A percentile compares a stretch with the other conserved stretches of the same genome.
These are phyloP conservation scores for Lachnellula cervina DNA, from an alignment of 2,329 filamentous ascomycete genomes.

Conservation along the genomic window DNA sequence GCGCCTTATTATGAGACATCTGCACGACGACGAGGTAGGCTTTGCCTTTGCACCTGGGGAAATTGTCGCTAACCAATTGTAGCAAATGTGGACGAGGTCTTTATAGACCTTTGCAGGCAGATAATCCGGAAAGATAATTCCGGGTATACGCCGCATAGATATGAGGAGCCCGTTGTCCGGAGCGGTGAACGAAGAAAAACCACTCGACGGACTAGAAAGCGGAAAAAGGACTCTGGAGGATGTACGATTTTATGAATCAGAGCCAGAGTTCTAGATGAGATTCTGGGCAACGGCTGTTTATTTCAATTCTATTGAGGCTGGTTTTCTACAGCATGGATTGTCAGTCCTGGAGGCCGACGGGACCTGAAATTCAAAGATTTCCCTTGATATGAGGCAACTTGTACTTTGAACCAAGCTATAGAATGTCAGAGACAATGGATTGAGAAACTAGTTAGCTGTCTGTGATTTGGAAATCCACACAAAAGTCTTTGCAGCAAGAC, in stretches of 20 bases:
- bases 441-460: too few species aligned
- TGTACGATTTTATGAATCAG: conserved; percentile 13
- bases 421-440: too few species aligned
- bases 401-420: too few species aligned
- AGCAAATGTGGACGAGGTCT: conserved; percentile 68
- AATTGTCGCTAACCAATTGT: neutral
- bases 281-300: neutral
- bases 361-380: neutral
- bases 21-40: conserved; percentile 50
- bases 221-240: conserved; percentile 1
- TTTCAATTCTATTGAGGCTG: neutral
- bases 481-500: too few species aligned
- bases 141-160: neutral
- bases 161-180: neutral
- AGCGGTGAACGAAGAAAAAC: neutral
- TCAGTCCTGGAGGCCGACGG: neutral
- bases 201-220: neutral
- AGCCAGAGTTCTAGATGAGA: neutral
- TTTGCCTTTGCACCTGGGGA: neutral
- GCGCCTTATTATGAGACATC: conserved; percentile 71
- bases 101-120: conserved; percentile 61
- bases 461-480: too few species aligned
- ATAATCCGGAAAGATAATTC: conserved; percentile 56
- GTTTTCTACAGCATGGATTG: neutral
- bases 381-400: neutral